Conservation (phyloP, 179 eudicot genomes). For the Silene noctiflora region DNA sequence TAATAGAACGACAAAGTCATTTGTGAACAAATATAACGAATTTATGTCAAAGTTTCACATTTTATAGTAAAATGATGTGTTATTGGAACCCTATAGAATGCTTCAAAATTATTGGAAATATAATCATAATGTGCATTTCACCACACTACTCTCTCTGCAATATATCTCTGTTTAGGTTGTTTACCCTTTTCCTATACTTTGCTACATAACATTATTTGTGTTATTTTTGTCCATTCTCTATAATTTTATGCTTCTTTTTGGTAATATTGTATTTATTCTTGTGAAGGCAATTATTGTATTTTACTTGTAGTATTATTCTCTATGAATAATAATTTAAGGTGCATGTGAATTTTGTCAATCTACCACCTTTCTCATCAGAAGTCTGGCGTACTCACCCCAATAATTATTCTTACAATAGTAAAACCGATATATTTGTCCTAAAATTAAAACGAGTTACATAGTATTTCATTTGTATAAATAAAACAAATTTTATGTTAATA, state of each 20-base stretch:
- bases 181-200: background rate
- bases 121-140: background rate
- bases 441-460: too few relatives aligned
- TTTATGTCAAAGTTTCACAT: background rate
- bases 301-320: background rate
- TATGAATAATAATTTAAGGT: background rate
- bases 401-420: too few relatives aligned
- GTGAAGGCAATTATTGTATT: background rate
- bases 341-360: background rate
- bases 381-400: too few relatives aligned
- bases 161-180: background rate
- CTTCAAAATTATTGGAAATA: background rate
- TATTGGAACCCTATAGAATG: background rate
- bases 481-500: too few relatives aligned
- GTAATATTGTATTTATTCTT: background rate
- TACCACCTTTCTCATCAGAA: background rate
- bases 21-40: background rate
- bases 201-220: background rate
- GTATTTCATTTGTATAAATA: too few relatives aligned
- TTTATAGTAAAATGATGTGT: background rate
- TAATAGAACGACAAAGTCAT: background rate
- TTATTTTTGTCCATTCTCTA: background rate
- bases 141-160: background rate
- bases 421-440: too few relatives aligned
- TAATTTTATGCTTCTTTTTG: background rate